phyloP scores from a whole-genome alignment of 768 basidiomycete species.

The Solioccasus polychromus region DNA sequence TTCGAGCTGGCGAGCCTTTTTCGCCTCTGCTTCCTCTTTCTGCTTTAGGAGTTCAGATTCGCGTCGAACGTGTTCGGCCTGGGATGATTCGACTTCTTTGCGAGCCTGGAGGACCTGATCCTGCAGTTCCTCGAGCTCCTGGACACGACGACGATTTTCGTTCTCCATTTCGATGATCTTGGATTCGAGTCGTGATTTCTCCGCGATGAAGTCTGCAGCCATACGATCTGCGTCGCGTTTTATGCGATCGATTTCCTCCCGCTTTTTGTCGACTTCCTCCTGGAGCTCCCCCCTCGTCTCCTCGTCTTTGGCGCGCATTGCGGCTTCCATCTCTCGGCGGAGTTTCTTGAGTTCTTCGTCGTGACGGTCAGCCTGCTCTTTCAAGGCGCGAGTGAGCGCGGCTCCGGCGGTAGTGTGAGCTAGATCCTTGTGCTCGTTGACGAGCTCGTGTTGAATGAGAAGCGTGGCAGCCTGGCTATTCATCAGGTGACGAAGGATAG shows the following conservation, averaged over 20 bases:
- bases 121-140: conserved; percentile 24
- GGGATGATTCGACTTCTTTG: conserved; percentile 27
- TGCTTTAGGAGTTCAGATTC: conserved; percentile 26
- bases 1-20: conserved; percentile 27
- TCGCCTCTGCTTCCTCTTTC: conserved; percentile 28
- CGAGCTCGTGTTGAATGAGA: conserved; percentile 55
- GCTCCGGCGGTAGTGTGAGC: conserved; percentile 51
- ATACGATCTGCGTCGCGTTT: conserved; percentile 40
- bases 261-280: conserved; percentile 40
- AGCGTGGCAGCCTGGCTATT: conserved; percentile 41
- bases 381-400: conserved; percentile 49
- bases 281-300: conserved; percentile 45
- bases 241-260: conserved; percentile 43
- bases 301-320: conserved; percentile 44
- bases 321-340: conserved; percentile 44
- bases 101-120: conserved; percentile 28
- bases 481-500: conserved; percentile 42
- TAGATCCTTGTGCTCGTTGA: conserved; percentile 46
- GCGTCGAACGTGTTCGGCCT: conserved; percentile 26
- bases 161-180: conserved; percentile 26
- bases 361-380: conserved; percentile 45
- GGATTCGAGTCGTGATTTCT: conserved; percentile 34
- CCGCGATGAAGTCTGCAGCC: conserved; percentile 36
- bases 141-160: conserved; percentile 15
- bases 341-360: conserved; percentile 47